Evolutionary conservation across 2,329 filamentous ascomycete species (phyloP), one percentile per base, ranked within the genome.

Genomic region (Plectosphaerella plurivora): DNA sequence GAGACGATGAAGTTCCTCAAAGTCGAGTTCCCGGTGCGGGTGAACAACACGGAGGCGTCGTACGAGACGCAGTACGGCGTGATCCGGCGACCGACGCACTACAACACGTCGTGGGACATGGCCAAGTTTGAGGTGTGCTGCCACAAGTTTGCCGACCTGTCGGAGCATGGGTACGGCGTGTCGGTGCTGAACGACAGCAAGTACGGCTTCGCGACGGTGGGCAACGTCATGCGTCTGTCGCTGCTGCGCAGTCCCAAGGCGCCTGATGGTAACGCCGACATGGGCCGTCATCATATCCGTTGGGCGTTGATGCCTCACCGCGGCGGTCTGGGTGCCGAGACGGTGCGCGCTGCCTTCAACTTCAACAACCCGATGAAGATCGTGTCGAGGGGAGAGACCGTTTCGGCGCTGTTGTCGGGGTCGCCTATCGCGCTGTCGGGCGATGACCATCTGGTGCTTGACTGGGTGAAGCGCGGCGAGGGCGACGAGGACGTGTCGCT

Each of bases 81-180:
- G 55, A 77, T 84, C 45, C 72, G 75, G 39, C 75, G 84, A n/a
- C 84, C 84, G 1, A 87, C 84, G 0, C 84, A 88, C 62, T 87
- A 87, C 70, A 88, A 87, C 64, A 88, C 84, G 3, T 81, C 69
- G 73, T 58, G 87, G 87, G 87, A 90, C 65, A 89, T 89, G 86
- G 87, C 87, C 63, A 89, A 89, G 61, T 90, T 90, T 62, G 86
- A 90, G 71, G 86, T 90, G 37, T 88, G 86, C 75, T 85, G 81
- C 65, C 86, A 89, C 71, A 87, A 87, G 64, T 90, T 82, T 74
- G 86, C 86, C 14, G 86, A 89, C 61, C 71, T 90, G 20, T 86
- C 82, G 2, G 86, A 89, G 66, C 71, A 83, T 59, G 80, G 78
- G 39, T 89, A 88, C 62, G 86, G 86, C 49, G 82, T 88, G 4